These are phyloP conservation scores for Globisporangium abappressorium DNA, from an alignment of 352 stramenopile species.

Conservation along the genomic window DNA sequence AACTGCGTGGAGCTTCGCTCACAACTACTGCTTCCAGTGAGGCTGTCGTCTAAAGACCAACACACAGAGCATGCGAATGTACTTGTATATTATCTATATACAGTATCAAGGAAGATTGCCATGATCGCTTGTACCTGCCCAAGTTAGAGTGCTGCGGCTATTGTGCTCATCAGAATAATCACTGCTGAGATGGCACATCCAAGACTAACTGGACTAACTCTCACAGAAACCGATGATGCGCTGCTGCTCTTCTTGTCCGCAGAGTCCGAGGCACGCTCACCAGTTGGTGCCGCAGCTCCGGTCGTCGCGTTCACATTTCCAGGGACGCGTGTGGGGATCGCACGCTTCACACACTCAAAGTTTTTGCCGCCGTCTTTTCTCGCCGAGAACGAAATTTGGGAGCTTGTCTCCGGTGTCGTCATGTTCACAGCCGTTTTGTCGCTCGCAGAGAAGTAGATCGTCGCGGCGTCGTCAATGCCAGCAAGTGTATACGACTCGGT, in stretches of 20 bases:
- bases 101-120: neutral
- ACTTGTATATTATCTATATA: neutral
- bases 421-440: neutral
- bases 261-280: neutral
- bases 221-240: neutral
- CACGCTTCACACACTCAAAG: neutral
- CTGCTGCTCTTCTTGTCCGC: neutral
- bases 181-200: neutral
- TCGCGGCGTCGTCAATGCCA: neutral
- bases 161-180: neutral
- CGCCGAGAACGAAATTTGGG: neutral
- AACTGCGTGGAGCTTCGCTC: neutral
- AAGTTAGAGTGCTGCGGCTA: neutral
- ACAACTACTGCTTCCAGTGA: neutral
- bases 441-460: neutral
- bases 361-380: neutral
- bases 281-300: conserved; percentile 5
- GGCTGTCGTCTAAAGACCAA: neutral
- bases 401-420: neutral
- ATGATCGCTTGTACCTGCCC: neutral
- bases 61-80: neutral
- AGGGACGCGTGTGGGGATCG: neutral
- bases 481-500: neutral
- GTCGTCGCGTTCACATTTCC: neutral
- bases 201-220: neutral